Evolutionary conservation across 2,329 filamentous ascomycete species (phyloP), one percentile per base, ranked within the genome.

Genomic region (Cryphonectria parasitica): DNA sequence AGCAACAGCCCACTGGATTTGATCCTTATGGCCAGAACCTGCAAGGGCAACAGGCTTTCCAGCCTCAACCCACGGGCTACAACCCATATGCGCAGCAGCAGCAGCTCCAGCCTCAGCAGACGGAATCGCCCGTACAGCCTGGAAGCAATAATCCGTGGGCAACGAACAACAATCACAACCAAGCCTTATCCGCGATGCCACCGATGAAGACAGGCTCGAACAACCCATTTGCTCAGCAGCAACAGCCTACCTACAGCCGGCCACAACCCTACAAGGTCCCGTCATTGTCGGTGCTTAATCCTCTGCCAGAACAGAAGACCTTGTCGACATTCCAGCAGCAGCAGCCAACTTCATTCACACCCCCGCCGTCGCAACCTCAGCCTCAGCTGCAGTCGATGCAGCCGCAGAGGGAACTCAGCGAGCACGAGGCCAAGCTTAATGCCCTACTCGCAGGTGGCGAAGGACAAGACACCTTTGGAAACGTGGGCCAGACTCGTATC

Each of bases 61-160:
- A 85, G 73, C 80, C 83, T 39, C 85, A 88, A 75, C 82, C 83
- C 31, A 88, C 86, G 19, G 85, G 85, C 66, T 88, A 81, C 75
- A 88, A 88, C 73, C 85, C 85, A 19, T 88, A 88, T 70, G 80
- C 79, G 75, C 81, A 84, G 72, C 79, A 79, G 68, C 84, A 84
- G 72, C 79, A 79, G 68, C 74, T 78, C 43, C 82, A 83, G 65
- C 89, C 85, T 75, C 89, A 86, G 79, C 84, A 84, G 69, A 78
- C 75, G 66, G 92, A 91, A 77, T 84, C 88, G 65, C 85, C 88
- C 28, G 85, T 90, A 28, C 91, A 93, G 73, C 85, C 95, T 34
- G 95, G 94, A 49, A 97, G 89, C 80, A 97, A 98, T 83, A 99
- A 99, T 79, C 96, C 96, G 0, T 99, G 95, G 93, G 92, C 93